Conservation (phyloP, 2,329 filamentous ascomycete genomes). For the Mycogone perniciosa region DNA sequence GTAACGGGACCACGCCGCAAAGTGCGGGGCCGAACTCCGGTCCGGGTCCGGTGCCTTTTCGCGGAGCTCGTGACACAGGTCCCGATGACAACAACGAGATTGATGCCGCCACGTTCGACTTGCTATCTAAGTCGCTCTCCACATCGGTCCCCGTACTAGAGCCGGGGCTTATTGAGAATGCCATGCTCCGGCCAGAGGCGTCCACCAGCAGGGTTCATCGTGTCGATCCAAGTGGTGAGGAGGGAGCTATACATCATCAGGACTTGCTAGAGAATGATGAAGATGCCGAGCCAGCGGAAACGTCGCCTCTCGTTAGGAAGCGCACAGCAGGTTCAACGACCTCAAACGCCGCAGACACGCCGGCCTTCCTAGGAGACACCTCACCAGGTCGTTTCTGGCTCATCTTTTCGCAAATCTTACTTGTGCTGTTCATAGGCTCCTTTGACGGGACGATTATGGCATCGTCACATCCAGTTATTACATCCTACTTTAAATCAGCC, state of each 20-base stretch:
- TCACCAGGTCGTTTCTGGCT: slow-evolving; percentile 51
- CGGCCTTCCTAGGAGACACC: slow-evolving; percentile 40
- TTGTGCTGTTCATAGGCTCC: slow-evolving; percentile 52
- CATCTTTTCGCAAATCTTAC: slow-evolving; percentile 53
- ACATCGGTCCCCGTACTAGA: slow-evolving; percentile 33
- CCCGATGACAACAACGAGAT: neutral
- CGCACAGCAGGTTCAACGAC: neutral
- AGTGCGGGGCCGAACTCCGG: neutral
- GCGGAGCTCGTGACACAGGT: neutral
- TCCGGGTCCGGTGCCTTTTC: slow-evolving; percentile 14
- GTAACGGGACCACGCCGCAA: neutral
- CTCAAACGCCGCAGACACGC: neutral
- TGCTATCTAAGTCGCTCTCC: slow-evolving; percentile 35
- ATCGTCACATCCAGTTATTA: slow-evolving; percentile 73
- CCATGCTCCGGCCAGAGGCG: slow-evolving; percentile 29
- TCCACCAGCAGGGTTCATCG: slow-evolving; percentile 10
- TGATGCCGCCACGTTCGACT: slow-evolving; percentile 17
- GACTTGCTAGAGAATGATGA: neutral
- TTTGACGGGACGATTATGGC: slow-evolving; percentile 81
- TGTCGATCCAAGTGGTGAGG: neutral
- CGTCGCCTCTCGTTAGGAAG: slow-evolving; percentile 21
- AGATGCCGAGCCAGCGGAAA: slow-evolving; percentile 16
- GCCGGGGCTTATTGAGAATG: slow-evolving; percentile 34
- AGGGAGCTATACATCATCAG: neutral
- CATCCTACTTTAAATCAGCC: slow-evolving; percentile 69